Evolutionary conservation across 805 yeast genomes (phyloP).

Genomic region (Saturnispora kantuleensis): DNA sequence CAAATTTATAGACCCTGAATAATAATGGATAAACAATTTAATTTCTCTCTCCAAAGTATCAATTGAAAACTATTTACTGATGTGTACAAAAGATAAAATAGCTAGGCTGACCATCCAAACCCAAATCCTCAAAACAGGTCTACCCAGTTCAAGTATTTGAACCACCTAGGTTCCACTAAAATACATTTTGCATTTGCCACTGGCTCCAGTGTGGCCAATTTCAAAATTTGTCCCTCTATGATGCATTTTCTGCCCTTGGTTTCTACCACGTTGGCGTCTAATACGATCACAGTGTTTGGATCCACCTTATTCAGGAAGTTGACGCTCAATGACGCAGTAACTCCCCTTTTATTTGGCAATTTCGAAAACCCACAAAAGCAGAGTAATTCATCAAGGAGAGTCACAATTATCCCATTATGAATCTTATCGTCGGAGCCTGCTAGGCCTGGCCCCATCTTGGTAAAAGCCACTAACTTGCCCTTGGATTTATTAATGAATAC

Average conservation of each 20-base stretch:
- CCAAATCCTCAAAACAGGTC: conserved; percentile 7
- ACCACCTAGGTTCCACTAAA: conserved; percentile 84
- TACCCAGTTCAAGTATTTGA: conserved; percentile 55
- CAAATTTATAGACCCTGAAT: too few relatives aligned
- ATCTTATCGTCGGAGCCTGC: conserved; percentile 63
- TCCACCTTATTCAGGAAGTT: conserved; percentile 52
- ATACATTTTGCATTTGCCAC: conserved; percentile 57
- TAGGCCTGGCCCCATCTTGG: conserved; percentile 55
- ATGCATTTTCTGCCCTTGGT: conserved; percentile 72
- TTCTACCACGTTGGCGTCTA: conserved; percentile 58
- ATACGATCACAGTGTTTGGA: conserved; percentile 53
- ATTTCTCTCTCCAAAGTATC: too few relatives aligned
- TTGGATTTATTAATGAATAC: conserved; percentile 42
- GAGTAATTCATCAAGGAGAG: conserved; percentile 74
- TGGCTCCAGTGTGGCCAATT: conserved; percentile 8
- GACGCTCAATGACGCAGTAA: conserved; percentile 69
- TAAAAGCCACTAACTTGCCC: conserved; percentile 52
- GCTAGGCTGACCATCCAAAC: background rate
- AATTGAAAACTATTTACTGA: background rate
- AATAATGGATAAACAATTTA: too few relatives aligned
- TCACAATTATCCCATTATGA: conserved; percentile 73
- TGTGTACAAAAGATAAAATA: background rate
- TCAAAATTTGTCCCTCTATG: conserved; percentile 45
- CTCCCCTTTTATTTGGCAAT: conserved; percentile 76
- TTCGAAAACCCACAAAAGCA: conserved; percentile 79